A percentile compares a stretch with the other conserved stretches of the same genome.
Conservation (phyloP, 2,329 filamentous ascomycete species). For the Dothiorella sarmentorum region DNA sequence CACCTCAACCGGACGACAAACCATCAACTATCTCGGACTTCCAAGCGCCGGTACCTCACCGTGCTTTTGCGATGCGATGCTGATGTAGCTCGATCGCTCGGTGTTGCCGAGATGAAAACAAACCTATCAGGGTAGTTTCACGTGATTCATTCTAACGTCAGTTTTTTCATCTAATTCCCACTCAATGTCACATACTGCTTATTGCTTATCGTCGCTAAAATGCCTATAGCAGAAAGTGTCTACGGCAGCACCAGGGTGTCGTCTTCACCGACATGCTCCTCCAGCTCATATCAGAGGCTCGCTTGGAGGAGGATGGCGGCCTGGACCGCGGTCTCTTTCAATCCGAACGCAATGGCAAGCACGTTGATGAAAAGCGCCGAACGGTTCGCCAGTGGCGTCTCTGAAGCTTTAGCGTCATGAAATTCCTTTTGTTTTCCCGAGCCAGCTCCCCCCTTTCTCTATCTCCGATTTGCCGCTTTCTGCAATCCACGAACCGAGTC, state of each 20-base stretch:
- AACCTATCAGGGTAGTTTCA: no score
- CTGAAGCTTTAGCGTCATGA: conserved; percentile 9
- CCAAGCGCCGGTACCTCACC: no score
- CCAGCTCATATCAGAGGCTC: neutral
- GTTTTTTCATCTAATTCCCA: no score
- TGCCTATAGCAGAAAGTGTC: no score
- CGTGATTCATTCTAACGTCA: no score
- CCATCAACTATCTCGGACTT: neutral
- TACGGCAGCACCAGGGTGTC: no score
- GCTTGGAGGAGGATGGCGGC: conserved; percentile 3
- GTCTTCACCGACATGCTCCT: neutral
- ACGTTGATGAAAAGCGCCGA: conserved; percentile 10
- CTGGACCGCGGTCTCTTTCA: conserved; percentile 9
- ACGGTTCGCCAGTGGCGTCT: neutral
- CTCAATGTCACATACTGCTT: no score
- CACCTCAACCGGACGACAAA: neutral
- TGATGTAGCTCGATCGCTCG: no score
- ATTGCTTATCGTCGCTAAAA: no score
- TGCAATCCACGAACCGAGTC: conserved; percentile 4
- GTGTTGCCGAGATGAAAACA: no score
- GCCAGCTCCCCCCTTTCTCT: neutral
- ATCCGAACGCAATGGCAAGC: conserved; percentile 2
- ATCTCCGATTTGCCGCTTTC: conserved; percentile 9
- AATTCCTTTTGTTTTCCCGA: conserved; percentile 1
- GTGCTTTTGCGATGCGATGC: no score